Evolutionary conservation across 1,139 yeast genomes (phyloP).

Genomic region (Groenewaldozyma auringiensis): DNA sequence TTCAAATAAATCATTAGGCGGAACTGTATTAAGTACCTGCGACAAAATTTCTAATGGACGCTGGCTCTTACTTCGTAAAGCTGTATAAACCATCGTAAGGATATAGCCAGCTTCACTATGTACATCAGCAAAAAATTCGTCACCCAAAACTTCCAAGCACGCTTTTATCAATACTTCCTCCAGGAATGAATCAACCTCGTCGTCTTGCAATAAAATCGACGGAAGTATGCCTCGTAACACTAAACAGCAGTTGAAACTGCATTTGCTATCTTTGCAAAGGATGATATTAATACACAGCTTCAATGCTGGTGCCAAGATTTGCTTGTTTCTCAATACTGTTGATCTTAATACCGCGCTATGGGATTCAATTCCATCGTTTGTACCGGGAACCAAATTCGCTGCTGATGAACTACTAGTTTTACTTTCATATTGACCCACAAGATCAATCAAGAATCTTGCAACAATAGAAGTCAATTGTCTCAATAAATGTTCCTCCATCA

Average conservation of each 20-base stretch:
- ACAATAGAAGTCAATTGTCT: slow-evolving; percentile 91
- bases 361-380: slow-evolving; percentile 6
- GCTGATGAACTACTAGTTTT: slow-evolving; percentile 10
- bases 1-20: slow-evolving; percentile 27
- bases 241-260: slow-evolving; percentile 83
- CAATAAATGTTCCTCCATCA: slow-evolving; percentile 94
- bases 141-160: slow-evolving; percentile 55
- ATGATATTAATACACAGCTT: slow-evolving; percentile 70
- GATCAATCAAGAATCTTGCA: slow-evolving; percentile 81
- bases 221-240: slow-evolving; percentile 64
- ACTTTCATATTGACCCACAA: slow-evolving; percentile 57
- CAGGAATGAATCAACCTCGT: slow-evolving; percentile 71
- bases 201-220: slow-evolving; percentile 60
- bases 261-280: slow-evolving; percentile 78
- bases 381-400: slow-evolving; percentile 2
- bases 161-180: slow-evolving; percentile 45
- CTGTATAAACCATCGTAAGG: slow-evolving; percentile 69
- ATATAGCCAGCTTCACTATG: slow-evolving; percentile 89
- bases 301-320: slow-evolving; percentile 70
- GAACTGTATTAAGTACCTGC: slow-evolving; percentile 35
- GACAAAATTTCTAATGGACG: slow-evolving; percentile 35
- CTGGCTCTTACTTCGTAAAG: slow-evolving; percentile 51
- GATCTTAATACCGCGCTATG: slow-evolving; percentile 45
- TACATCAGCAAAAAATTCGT: slow-evolving; percentile 75
- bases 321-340: slow-evolving; percentile 56